Evolutionary conservation across 352 stramenopile genomes (phyloP), one percentile per base, ranked within the genome.

Genomic region (Blastocystis sp.): DNA sequence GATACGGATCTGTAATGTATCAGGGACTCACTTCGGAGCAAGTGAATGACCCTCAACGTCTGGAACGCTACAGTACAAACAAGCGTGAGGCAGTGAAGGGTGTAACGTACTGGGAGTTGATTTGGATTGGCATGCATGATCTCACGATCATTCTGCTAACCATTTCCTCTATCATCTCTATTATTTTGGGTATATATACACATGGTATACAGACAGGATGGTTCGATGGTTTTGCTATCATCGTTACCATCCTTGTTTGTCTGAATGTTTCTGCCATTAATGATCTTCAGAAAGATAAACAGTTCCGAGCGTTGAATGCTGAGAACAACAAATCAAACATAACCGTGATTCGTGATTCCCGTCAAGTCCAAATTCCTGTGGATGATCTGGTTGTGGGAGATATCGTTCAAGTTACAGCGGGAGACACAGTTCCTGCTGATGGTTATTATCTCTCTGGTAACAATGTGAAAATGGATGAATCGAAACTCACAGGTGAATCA

Each of bases 381-480:
- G 43, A 81, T 24, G 88, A 89, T 32, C 21, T 89, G 32, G 80
- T 89, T 0, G 88, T 88, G 14, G 88, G 88, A 35, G 88, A 89
- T 46, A 88, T 89, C 21, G 35, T 89, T 32, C 49, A 75, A 37
- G 19, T 89, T 14, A 35, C 66, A 24, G 59, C 42, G 2, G 88
- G 88, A 29, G 88, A 88, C 74, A 75, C 61, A 51, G 92, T 98
- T 9, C 95, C 95, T 0, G 95, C 95, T 0, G 96, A 98, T 90
- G 94, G 93, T 49, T 89, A 97, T 54, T 88, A 98, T 7, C 90
- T 98, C 5, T 92, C 95, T 80, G 91, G 92, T 1, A 92, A 95
- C 11, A 94, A 98, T 78, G 89, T 98, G 39, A 95, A 94, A 85
- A 93, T 96, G 73, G 96, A 98, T 88, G 95, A 98, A 88, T 97